These are phyloP conservation scores for Fusarium armeniacum DNA, from an alignment of 2,329 filamentous ascomycete genomes.

Conservation along the genomic window DNA sequence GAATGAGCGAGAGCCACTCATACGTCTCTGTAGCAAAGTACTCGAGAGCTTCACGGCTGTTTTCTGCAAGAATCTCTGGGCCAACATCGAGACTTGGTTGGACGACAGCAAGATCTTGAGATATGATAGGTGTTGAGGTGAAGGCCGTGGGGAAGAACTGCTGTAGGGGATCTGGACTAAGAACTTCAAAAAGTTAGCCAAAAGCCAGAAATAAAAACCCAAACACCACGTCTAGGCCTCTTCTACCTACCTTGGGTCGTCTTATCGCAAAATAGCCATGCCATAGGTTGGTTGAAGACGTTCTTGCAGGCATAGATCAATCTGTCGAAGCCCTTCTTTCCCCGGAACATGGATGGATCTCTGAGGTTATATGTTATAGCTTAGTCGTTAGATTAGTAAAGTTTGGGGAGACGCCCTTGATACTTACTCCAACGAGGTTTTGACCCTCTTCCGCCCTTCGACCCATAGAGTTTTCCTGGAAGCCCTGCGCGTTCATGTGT, in stretches of 20 bases:
- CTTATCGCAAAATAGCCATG: conserved; percentile 84
- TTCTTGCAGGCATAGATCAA: conserved; percentile 84
- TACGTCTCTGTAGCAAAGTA: conserved; percentile 75
- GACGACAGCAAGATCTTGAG: conserved; percentile 36
- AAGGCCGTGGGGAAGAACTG: conserved; percentile 61
- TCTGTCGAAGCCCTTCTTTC: conserved; percentile 86
- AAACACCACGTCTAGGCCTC: conserved; percentile 8
- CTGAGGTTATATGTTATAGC: conserved; percentile 84
- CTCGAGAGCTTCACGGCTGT: conserved; percentile 67
- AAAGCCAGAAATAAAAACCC: neutral
- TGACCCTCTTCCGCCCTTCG: conserved; percentile 68
- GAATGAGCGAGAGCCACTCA: conserved; percentile 81
- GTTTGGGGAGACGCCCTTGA: neutral
- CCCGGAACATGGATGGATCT: conserved; percentile 80
- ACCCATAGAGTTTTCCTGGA: conserved; percentile 75
- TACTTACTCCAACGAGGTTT: conserved; percentile 81
- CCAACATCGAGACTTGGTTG: conserved; percentile 49
- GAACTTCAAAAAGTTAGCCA: conserved; percentile 57
- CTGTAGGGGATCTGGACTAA: conserved; percentile 64
- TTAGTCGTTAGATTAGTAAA: conserved; percentile 56
- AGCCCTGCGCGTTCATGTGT: conserved; percentile 87
- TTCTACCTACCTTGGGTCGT: conserved; percentile 48
- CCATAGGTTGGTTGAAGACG: conserved; percentile 75
- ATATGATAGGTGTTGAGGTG: conserved; percentile 51
- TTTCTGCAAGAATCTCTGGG: conserved; percentile 50